Evolutionary conservation across 306 rosid genomes (phyloP).

Genomic region (Malus fusca): DNA sequence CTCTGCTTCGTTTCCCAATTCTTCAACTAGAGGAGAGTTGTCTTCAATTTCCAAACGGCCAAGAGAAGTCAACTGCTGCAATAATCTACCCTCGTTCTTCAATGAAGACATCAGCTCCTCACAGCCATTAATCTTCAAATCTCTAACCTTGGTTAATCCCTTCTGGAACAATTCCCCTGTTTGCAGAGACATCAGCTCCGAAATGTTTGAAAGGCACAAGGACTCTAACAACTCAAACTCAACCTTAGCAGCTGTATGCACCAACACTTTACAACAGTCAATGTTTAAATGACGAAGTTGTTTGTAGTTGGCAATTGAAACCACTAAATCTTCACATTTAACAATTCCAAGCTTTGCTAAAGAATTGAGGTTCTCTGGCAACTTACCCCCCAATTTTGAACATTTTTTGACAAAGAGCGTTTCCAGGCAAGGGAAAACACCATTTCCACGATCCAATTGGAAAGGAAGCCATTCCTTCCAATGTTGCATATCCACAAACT

Average conservation of each 20-base stretch:
- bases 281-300: not conserved
- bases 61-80: not conserved
- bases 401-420: not conserved
- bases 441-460: not conserved
- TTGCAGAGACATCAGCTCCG: not conserved
- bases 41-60: not conserved
- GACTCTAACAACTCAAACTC: not conserved
- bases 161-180: not conserved
- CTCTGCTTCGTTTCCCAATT: not conserved
- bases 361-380: not conserved
- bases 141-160: not conserved
- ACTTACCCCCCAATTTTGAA: not conserved
- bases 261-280: not conserved
- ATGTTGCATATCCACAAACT: not conserved
- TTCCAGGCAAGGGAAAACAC: not conserved
- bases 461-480: not conserved
- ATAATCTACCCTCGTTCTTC: not conserved
- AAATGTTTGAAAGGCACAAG: not conserved
- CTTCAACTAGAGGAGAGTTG: not conserved
- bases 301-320: not conserved
- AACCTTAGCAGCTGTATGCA: not conserved
- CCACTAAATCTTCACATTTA: not conserved
- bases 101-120: not conserved
- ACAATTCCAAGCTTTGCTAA: rapidly evolving
- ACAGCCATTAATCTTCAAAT: not conserved